Percentiles rank a stretch among this genome's conserved stretches.
These are phyloP conservation scores for Pseudogymnoascus sp. DNA, from an alignment of 2,329 filamentous ascomycete genomes.

Conservation along the genomic window DNA sequence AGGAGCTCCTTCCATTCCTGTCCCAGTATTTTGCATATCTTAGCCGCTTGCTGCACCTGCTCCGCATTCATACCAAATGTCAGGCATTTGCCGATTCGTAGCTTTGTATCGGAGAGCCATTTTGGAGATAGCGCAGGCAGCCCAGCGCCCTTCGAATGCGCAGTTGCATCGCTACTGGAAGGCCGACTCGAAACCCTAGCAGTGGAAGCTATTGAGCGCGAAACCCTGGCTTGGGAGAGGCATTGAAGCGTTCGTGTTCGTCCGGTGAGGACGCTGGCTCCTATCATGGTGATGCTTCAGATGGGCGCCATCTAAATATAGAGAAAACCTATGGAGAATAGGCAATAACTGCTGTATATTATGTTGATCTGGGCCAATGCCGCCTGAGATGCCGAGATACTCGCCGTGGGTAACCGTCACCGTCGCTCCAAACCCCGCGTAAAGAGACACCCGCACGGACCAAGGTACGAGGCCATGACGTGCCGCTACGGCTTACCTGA, in stretches of 20 bases:
- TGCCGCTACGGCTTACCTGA: background rate
- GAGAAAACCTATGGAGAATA: background rate
- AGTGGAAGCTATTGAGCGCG: background rate
- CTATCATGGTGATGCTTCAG: background rate
- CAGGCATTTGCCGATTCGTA: conserved; percentile 65
- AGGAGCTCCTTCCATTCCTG: conserved; percentile 63
- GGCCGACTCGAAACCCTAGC: background rate
- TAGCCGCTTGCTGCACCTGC: conserved; percentile 51
- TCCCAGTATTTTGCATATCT: conserved; percentile 51
- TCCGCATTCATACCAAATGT: conserved; percentile 57
- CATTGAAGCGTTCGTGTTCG: conserved; percentile 1
- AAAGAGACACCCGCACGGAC: background rate
- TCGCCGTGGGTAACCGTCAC: conserved; percentile 17
- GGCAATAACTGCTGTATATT: background rate
- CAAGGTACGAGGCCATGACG: background rate
- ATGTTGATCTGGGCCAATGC: background rate
- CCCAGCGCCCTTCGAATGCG: background rate
- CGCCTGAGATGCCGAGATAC: background rate
- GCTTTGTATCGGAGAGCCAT: conserved; percentile 63
- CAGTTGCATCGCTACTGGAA: background rate
- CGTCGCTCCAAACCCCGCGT: conserved; percentile 3
- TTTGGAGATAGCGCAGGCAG: conserved; percentile 38
- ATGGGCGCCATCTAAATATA: background rate
- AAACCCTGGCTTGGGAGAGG: background rate
- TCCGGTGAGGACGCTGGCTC: background rate